Evolutionary conservation across 495 filamentous ascomycete species (phyloP).

Genomic region (Bathelium albidoporum): DNA sequence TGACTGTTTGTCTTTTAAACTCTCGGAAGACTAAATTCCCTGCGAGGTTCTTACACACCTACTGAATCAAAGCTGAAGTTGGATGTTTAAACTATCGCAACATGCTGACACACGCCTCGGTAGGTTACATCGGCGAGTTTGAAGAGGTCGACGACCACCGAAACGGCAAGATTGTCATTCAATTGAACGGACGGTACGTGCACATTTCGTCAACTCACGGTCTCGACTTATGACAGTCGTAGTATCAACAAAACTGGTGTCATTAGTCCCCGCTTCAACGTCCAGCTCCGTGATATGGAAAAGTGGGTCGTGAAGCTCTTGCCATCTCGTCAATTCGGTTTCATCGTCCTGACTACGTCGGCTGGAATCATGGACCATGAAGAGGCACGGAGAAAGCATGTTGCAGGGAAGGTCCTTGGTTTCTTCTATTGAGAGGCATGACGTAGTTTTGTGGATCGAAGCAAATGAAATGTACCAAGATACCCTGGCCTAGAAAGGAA

Average conservation of each 20-base stretch:
- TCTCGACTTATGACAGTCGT: constrained; percentile 10
- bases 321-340: constrained; percentile 98
- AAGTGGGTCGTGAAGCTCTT: constrained; percentile 99
- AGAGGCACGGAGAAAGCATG: constrained; percentile 96
- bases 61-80: constrained; percentile 58
- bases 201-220: neutral
- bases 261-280: constrained; percentile 97
- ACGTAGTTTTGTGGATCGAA: neutral
- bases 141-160: constrained; percentile 99
- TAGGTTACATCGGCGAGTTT: constrained; percentile 99
- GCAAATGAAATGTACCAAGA: neutral
- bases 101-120: constrained; percentile 50
- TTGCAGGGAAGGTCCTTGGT: constrained; percentile 88
- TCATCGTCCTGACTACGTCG: constrained; percentile 95
- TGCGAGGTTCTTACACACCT: constrained; percentile 94
- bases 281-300: constrained; percentile 88
- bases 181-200: constrained; percentile 67
- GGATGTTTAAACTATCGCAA: constrained; percentile 88
- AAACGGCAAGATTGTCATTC: constrained; percentile 95
- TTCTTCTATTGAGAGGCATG: constrained; percentile 71
- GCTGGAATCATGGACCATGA: constrained; percentile 99
- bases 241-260: constrained; percentile 98
- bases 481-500: neutral
- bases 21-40: constrained; percentile 73
- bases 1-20: constrained; percentile 97